A percentile compares a stretch with the other conserved stretches of the same genome.
phyloP scores from a whole-genome alignment of 2,329 filamentous ascomycete species.

The Aspergillus sclerotialis region DNA sequence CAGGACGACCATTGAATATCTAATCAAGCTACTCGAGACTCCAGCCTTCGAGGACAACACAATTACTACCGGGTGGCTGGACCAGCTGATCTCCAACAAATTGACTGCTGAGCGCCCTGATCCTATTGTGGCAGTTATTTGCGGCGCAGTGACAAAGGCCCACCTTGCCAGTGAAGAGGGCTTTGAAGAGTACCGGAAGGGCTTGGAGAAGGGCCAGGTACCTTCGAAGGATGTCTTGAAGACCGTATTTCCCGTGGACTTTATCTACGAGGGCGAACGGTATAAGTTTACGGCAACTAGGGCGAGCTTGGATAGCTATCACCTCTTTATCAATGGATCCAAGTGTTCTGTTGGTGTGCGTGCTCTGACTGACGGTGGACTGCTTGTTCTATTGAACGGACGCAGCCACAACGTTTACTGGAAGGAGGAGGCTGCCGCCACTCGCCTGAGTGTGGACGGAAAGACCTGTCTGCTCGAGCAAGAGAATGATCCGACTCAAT shows the following conservation, averaged over 20 bases:
- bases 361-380: constrained; percentile 85
- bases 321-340: constrained; percentile 97
- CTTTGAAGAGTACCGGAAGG: constrained; percentile 76
- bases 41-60: constrained; percentile 98
- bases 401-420: constrained; percentile 98
- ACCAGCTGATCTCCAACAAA: constrained; percentile 97
- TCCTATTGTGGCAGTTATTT: constrained; percentile 86
- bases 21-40: constrained; percentile 97
- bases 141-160: constrained; percentile 89
- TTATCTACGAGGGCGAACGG: constrained; percentile 93
- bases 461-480: constrained; percentile 98
- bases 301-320: constrained; percentile 88
- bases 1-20: constrained; percentile 94
- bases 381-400: constrained; percentile 82
- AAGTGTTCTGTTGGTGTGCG: constrained; percentile 91
- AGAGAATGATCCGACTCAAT: constrained; percentile 96
- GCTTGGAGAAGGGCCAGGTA: constrained; percentile 94
- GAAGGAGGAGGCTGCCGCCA: constrained; percentile 97
- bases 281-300: constrained; percentile 98
- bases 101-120: constrained; percentile 94
- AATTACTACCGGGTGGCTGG: constrained; percentile 97
- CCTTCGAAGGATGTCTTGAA: constrained; percentile 94
- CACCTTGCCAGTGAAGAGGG: constrained; percentile 89
- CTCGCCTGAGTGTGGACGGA: constrained; percentile 90
- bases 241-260: constrained; percentile 95